Evolutionary conservation across 2,329 filamentous ascomycete species (phyloP).

Genomic region (Monilinia polystroma): DNA sequence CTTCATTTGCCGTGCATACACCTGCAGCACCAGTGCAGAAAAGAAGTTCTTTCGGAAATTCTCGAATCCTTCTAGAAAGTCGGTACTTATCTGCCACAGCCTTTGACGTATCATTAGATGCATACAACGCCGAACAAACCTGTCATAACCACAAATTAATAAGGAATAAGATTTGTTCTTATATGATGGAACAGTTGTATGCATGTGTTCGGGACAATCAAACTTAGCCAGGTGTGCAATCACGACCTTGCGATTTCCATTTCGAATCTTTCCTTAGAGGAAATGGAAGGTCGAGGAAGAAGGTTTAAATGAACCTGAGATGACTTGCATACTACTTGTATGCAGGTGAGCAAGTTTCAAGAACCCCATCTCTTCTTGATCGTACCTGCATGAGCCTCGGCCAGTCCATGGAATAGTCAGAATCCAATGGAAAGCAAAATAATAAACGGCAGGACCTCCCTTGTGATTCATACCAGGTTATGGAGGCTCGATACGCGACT

Average conservation of each 20-base stretch:
- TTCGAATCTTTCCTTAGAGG: slow-evolving; percentile 27
- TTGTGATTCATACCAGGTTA: not conserved
- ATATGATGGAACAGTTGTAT: slow-evolving; percentile 7
- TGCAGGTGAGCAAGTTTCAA: slow-evolving; percentile 5
- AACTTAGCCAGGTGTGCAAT: not conserved
- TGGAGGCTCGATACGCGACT: not conserved
- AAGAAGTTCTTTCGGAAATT: slow-evolving; percentile 15
- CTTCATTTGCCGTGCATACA: slow-evolving; percentile 9
- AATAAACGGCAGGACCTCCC: not conserved
- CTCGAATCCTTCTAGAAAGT: slow-evolving; percentile 23
- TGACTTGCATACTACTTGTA: slow-evolving; percentile 31
- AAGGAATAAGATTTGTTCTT: not conserved
- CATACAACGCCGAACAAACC: slow-evolving; percentile 12
- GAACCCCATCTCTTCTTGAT: slow-evolving; percentile 6
- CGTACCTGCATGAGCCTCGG: slow-evolving; percentile 15
- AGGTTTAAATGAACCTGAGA: slow-evolving; percentile 26
- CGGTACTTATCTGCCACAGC: slow-evolving; percentile 10
- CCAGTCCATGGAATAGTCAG: not conserved
- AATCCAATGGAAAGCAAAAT: not conserved
- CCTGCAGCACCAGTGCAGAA: slow-evolving; percentile 5
- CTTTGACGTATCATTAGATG: not conserved
- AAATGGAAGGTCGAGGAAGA: slow-evolving; percentile 25
- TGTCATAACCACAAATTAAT: not conserved
- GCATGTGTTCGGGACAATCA: not conserved
- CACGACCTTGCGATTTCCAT: slow-evolving; percentile 12